phyloP scores from a whole-genome alignment of 1,284 basidiomycete genomes.

The Boletus austroedulis region DNA sequence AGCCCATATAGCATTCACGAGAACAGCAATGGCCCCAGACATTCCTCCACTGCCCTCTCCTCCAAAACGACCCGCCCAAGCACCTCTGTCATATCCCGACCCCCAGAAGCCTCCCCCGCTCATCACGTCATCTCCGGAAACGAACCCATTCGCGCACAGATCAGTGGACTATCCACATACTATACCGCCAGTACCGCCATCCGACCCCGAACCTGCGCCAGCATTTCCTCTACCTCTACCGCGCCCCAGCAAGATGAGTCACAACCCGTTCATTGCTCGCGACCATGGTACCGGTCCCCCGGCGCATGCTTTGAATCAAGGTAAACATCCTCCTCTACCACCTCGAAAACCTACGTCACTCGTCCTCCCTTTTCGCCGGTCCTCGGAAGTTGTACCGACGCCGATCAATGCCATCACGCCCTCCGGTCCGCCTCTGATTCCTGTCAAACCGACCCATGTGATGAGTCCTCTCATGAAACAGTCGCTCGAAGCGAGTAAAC shows the following conservation, averaged over 20 bases:
- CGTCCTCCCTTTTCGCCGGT: constrained; percentile 23
- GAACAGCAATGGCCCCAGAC: constrained; percentile 8
- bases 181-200: neutral
- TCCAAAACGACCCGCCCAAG: constrained; percentile 18
- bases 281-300: constrained; percentile 11
- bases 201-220: constrained; percentile 24
- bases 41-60: constrained; percentile 17
- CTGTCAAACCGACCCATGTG: constrained; percentile 39
- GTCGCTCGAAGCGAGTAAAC: constrained; percentile 65
- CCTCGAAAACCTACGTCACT: constrained; percentile 35
- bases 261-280: constrained; percentile 34
- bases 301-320: constrained; percentile 6
- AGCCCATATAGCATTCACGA: constrained; percentile 20
- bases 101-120: constrained; percentile 17
- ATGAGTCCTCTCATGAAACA: constrained; percentile 64
- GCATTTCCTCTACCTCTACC: constrained; percentile 19
- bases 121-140: constrained; percentile 17
- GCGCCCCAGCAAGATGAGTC: constrained; percentile 28
- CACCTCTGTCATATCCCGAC: constrained; percentile 26
- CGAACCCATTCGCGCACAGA: constrained; percentile 29
- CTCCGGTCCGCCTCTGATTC: constrained; percentile 18
- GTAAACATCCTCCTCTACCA: constrained; percentile 34
- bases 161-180: constrained; percentile 16
- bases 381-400: constrained; percentile 15
- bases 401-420: constrained; percentile 3